Base-by-base conservation (phyloP, 352 stramenopile species). In the Phytophthora aleatoria region DNA sequence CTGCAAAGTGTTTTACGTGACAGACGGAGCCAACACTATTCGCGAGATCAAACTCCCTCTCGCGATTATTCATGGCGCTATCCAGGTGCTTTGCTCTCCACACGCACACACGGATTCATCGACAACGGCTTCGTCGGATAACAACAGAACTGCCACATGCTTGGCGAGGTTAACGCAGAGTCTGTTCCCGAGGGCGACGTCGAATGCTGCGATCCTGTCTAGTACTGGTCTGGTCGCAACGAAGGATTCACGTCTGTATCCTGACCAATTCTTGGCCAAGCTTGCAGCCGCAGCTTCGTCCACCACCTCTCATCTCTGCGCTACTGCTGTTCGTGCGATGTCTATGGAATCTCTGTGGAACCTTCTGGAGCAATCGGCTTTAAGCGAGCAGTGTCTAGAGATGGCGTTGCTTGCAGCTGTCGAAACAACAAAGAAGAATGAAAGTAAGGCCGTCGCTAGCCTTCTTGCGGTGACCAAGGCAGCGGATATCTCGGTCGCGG, bases 1-100 rank as follows among this genome's bases (percentile, higher is more conserved):
- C 49, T 91, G 84, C 67, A 91, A 92, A 58, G 82, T 91, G 5
- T 89, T 92, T 67, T 90, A 94, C 61, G 82, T 90, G 43, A 81
- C 67, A 1, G 85, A 94, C 20, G 70, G 72, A 12, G 72, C 82
- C 0, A 80, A 78, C 13, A 83, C 67, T 5, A 83, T 92, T 8
- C 79, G 80, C n/a, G 85, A 94, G 54, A 90, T 94, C 42, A 90
- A 90, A 53, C 66, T 94, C 3, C 83, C 85, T 15, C 57, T 91
- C 2, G 57, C 69, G 7, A 86, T 91, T 16, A 87, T 92, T 50
- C 81, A 92, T 50, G 80, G 83, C 12, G 77, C 78, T 3, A 90
- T 94, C 50, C 81, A 84, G 54, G 71, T 86, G 39, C 56, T 94
- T 6, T 89, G 78, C 50, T 88, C 77, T 6, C 67, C 76, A 8